Conservation (phyloP, 1,139 yeast genomes). For the Waltiozyma sp. region DNA sequence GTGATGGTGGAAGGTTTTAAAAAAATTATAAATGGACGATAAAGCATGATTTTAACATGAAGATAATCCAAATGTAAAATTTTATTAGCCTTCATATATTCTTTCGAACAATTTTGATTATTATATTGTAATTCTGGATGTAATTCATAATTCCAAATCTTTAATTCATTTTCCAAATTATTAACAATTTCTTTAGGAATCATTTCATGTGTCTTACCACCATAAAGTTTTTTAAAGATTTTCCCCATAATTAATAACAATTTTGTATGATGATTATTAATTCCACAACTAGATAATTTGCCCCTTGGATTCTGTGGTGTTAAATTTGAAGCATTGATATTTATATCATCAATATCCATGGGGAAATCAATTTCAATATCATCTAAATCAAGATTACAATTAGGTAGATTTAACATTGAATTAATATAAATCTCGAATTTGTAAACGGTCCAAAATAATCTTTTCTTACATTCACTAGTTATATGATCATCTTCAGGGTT, state of each 20-base stretch:
- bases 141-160: conserved; percentile 57
- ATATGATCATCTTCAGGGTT: conserved; percentile 38
- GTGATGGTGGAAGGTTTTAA: conserved; percentile 8
- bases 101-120: conserved; percentile 31
- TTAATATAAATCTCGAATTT: conserved; percentile 86
- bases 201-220: conserved; percentile 13
- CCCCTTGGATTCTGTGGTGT: conserved; percentile 22
- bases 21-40: conserved; percentile 64
- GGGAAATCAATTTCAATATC: conserved; percentile 80
- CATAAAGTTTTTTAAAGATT: conserved; percentile 37
- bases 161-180: conserved; percentile 52
- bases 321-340: conserved; percentile 44
- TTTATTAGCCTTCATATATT: conserved; percentile 50
- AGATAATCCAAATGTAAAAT: conserved; percentile 54
- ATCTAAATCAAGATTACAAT: conserved; percentile 36
- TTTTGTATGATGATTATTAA: conserved; percentile 74
- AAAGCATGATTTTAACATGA: conserved; percentile 58
- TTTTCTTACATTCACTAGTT: conserved; percentile 71
- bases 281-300: conserved; percentile 54
- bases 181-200: conserved; percentile 35
- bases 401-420: conserved; percentile 76
- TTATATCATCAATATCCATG: conserved; percentile 75
- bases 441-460: conserved; percentile 80
- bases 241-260: conserved; percentile 47
- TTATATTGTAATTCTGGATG: conserved; percentile 43